These are phyloP conservation scores for Curvularia lunata DNA, from an alignment of 2,329 filamentous ascomycete genomes.

Conservation along the genomic window DNA sequence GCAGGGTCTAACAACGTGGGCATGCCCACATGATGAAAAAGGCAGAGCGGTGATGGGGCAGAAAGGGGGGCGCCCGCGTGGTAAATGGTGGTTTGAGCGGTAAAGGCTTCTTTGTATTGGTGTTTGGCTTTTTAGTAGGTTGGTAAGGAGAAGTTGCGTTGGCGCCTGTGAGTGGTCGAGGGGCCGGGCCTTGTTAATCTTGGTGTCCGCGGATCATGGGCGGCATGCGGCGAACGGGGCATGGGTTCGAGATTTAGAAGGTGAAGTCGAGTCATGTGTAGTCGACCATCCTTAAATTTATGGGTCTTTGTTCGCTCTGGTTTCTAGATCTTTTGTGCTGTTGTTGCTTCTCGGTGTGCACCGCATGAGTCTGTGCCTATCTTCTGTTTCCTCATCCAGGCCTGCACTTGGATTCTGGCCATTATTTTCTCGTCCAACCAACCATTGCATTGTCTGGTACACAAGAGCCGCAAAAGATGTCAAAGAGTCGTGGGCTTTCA, in stretches of 20 bases:
- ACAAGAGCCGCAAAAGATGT: background rate
- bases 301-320: background rate
- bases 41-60: conserved; percentile 13
- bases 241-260: background rate
- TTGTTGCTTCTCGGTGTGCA: background rate
- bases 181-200: background rate
- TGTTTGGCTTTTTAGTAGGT: conserved; percentile 14
- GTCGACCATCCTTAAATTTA: background rate
- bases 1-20: conserved; percentile 22
- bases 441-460: background rate
- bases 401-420: background rate
- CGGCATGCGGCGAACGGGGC: background rate
- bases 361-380: background rate
- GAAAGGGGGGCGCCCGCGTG: conserved; percentile 10
- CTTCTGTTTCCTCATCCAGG: background rate
- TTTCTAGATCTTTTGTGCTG: background rate
- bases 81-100: conserved; percentile 17
- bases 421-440: background rate
- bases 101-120: conserved; percentile 6
- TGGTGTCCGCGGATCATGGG: conserved; percentile 10
- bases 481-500: background rate
- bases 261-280: background rate
- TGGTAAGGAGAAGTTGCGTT: background rate
- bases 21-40: conserved; percentile 31
- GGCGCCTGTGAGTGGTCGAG: conserved; percentile 17